phyloP scores from a whole-genome alignment of 768 basidiomycete genomes.

The Hypsizygus marmoreus region DNA sequence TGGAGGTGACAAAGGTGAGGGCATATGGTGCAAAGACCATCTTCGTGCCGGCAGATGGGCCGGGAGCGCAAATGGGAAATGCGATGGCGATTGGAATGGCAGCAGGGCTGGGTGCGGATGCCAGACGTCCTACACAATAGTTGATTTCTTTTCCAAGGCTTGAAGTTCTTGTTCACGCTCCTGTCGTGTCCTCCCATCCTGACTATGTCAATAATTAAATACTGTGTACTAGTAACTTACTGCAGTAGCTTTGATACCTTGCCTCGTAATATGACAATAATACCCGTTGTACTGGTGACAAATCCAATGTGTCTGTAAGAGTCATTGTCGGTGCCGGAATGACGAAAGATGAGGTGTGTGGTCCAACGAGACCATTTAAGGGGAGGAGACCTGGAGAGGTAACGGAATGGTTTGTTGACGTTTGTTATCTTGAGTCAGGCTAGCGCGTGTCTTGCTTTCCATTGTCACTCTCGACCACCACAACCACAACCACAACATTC shows the following conservation, averaged over 20 bases:
- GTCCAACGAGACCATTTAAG: conserved; percentile 6
- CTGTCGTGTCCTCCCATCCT: too few species aligned
- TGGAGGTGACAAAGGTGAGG: conserved; percentile 61
- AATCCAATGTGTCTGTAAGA: too few species aligned
- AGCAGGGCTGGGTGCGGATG: conserved; percentile 57
- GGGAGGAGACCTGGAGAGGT: conserved; percentile 9
- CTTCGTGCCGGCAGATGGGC: conserved; percentile 67
- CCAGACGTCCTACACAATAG: conserved; percentile 11
- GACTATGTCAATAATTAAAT: too few species aligned
- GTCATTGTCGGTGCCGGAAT: background rate
- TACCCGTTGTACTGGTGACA: too few species aligned
- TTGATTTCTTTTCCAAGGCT: background rate
- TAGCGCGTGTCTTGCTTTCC: conserved; percentile 45
- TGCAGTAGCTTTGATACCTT: too few species aligned
- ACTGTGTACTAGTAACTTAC: too few species aligned
- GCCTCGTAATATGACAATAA: too few species aligned
- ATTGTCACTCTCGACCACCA: conserved; percentile 27
- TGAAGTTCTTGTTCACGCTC: background rate
- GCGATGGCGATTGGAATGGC: conserved; percentile 74
- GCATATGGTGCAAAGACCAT: conserved; percentile 72
- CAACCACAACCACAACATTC: conserved; percentile 24
- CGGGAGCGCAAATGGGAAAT: conserved; percentile 58
- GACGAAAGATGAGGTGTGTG: conserved; percentile 2
- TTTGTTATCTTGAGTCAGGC: conserved; percentile 27
- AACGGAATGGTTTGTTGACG: conserved; percentile 19